Evolutionary conservation across 2,329 filamentous ascomycete genomes (phyloP), one percentile per base, ranked within the genome.

Genomic region (Xylariaceae sp.): DNA sequence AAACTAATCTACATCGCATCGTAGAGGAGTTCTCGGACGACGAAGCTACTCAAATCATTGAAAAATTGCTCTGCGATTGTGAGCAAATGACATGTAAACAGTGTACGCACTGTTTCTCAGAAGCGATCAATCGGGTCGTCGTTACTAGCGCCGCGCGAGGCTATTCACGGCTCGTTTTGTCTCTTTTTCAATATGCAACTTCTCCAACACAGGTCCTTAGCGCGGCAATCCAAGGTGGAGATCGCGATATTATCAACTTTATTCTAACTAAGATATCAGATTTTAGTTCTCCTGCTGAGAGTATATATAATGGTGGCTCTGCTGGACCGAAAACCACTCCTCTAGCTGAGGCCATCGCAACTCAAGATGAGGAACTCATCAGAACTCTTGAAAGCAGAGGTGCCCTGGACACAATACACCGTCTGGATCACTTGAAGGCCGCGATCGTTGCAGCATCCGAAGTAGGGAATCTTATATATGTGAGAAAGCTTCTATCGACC

Each of bases 261-360:
- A 2, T 55, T 12, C 48, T 59, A 20, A 42, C 18, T 10, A 44
- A 55, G 37, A 50, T 53, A 0, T 50, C 49, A 21, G 12, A 53
- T 46, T 32, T 62, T 16, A 12, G 19, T 20, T 23, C 5, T 5
- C 9, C 21, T 37, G 12, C 37, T 16, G 5, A n/a, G 7, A 1
- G 3, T 10, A 47, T 46, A 12, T 37, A 9, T 4, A 26, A 4
- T 7, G 9, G 32, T 37, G 9, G 14, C 3, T 37, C 5, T 12
- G 6, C 5, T 12, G 6, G 14, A 37, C 3, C 2, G 14, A 21
- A 32, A 4, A 52, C 57, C 14, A 60, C 60, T 20, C 60, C 60
- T 14, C 37, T 62, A 19, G 52, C 60, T 2, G 54, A 60, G n/a
- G 57, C 60, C 23, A 57, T 62, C 7, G 9, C 37, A 0, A 18